Percentiles rank a stretch among this genome's conserved stretches.
Evolutionary conservation across 768 basidiomycete genomes (phyloP).

Genomic region (Ramaria sp.): DNA sequence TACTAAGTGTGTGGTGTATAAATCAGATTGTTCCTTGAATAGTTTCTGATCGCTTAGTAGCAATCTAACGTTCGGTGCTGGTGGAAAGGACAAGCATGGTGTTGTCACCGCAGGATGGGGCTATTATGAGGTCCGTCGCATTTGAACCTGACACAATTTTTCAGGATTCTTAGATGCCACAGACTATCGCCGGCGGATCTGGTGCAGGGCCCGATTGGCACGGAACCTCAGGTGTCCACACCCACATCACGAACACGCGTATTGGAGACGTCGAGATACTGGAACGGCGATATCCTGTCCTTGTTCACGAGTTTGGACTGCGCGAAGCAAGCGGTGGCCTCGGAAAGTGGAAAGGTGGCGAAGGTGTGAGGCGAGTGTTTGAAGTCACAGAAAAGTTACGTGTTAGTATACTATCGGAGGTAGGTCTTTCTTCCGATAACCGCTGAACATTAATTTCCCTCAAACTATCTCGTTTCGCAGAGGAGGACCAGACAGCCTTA

Average conservation of each 20-base stretch:
- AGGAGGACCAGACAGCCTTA: slow-evolving; percentile 80
- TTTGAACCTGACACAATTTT: background rate
- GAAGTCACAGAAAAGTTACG: slow-evolving; percentile 76
- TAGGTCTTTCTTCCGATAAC: slow-evolving; percentile 18
- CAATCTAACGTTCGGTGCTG: slow-evolving; percentile 83
- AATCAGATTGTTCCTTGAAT: background rate
- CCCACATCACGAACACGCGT: slow-evolving; percentile 87
- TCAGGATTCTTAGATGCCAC: slow-evolving; percentile 6
- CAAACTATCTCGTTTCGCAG: slow-evolving; percentile 26
- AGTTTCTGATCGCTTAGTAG: slow-evolving; percentile 22
- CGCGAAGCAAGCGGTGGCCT: slow-evolving; percentile 58
- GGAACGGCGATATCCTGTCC: slow-evolving; percentile 87
- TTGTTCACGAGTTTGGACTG: slow-evolving; percentile 75
- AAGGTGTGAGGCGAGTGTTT: slow-evolving; percentile 75
- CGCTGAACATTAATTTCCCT: background rate
- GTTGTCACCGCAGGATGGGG: slow-evolving; percentile 76
- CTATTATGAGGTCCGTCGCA: slow-evolving; percentile 57
- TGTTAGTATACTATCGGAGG: slow-evolving; percentile 84
- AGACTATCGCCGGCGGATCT: slow-evolving; percentile 92
- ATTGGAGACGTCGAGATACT: slow-evolving; percentile 92
- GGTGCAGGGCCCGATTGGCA: slow-evolving; percentile 87
- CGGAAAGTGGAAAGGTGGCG: slow-evolving; percentile 70
- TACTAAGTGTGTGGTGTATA: slow-evolving; percentile 54
- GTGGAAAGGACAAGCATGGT: slow-evolving; percentile 79
- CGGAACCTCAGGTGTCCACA: slow-evolving; percentile 89